These are phyloP conservation scores for Pichia sorboxylosa DNA, from an alignment of 1,139 yeast genomes.

Conservation along the genomic window DNA sequence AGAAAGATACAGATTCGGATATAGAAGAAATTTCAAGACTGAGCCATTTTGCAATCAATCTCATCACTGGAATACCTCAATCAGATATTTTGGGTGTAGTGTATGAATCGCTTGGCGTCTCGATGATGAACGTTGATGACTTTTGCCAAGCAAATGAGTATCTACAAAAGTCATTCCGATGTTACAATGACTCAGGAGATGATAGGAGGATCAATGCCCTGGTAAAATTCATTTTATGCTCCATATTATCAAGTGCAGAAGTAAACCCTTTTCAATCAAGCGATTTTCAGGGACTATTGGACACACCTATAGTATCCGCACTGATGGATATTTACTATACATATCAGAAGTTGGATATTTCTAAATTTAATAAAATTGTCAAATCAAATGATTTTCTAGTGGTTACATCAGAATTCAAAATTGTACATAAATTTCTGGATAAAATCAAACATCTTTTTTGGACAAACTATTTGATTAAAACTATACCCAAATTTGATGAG, in stretches of 20 bases:
- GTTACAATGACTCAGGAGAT: conserved; percentile 72
- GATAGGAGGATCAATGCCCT: conserved; percentile 43
- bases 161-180: conserved; percentile 64
- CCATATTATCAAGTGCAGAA: conserved; percentile 49
- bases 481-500: conserved; percentile 13
- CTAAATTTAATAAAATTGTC: conserved; percentile 22
- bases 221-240: conserved; percentile 52
- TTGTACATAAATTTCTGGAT: conserved; percentile 25
- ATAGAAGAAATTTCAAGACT: conserved; percentile 14
- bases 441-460: conserved; percentile 20
- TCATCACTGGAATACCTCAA: conserved; percentile 54
- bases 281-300: conserved; percentile 33
- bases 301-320: conserved; percentile 8
- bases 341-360: conserved; percentile 17
- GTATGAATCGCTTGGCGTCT: conserved; percentile 64
- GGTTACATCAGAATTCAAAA: conserved; percentile 24
- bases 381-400: conserved; percentile 19
- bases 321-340: conserved; percentile 18
- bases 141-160: conserved; percentile 53
- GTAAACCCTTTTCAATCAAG: conserved; percentile 59
- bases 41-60: conserved; percentile 13
- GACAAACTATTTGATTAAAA: conserved; percentile 12
- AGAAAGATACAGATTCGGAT: background rate
- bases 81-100: conserved; percentile 63
- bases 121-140: conserved; percentile 49